Evolutionary conservation across 306 rosid species (phyloP).

Genomic region (Vigna reflexopilosa): DNA sequence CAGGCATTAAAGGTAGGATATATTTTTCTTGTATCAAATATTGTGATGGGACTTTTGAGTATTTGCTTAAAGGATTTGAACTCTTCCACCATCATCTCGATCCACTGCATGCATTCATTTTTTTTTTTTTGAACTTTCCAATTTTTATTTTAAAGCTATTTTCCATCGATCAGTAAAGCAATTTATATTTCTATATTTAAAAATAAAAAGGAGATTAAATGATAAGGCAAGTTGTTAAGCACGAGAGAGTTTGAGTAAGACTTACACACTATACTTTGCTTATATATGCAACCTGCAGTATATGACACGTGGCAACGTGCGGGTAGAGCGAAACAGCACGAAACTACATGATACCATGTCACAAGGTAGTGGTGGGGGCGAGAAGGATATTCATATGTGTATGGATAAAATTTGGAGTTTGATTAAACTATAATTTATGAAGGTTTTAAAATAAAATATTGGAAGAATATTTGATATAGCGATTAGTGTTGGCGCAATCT

Average conservation of each 20-base stretch:
- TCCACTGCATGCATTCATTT: neutral
- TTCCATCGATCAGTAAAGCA: no score
- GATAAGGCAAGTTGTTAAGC: neutral
- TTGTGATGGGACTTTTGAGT: neutral
- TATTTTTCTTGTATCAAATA: no score
- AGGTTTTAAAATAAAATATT: neutral
- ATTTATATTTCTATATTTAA: neutral
- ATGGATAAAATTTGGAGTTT: conserved; percentile 12
- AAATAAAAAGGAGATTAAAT: neutral
- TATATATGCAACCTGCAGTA: neutral
- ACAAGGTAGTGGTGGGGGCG: conserved; percentile 3
- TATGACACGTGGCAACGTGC: conserved; percentile 1
- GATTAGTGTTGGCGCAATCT: conserved; percentile 16
- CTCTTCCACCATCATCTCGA: neutral
- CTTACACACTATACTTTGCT: neutral
- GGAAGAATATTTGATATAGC: no score
- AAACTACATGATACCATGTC: neutral
- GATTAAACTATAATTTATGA: conserved; percentile 2
- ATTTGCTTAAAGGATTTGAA: neutral
- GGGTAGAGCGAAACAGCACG: neutral
- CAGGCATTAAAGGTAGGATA: neutral
- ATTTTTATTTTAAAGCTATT: no score
- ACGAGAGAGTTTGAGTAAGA: no score
- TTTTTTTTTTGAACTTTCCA: no score
- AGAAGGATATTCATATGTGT: conserved; percentile 13